A percentile compares a stretch with the other conserved stretches of the same genome.
These are phyloP conservation scores for Trichophyton mentagrophytes DNA, from an alignment of 2,329 filamentous ascomycete species.

Conservation along the genomic window DNA sequence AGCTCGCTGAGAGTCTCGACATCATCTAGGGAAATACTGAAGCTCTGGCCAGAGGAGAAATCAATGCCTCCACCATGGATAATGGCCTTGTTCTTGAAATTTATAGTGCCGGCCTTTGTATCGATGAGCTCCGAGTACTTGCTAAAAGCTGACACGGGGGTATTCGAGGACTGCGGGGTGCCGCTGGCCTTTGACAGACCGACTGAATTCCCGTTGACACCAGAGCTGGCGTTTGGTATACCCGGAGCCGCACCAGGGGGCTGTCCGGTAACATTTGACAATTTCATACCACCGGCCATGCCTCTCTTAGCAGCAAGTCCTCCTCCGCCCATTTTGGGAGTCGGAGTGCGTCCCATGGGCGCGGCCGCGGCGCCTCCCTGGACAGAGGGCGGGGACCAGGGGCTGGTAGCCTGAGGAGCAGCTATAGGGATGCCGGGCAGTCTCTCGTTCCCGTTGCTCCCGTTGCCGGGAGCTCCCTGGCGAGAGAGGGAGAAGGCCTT, in stretches of 20 bases:
- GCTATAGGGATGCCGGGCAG: neutral
- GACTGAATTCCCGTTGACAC: neutral
- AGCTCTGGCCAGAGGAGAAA: conserved; percentile 77
- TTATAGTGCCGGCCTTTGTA: conserved; percentile 78
- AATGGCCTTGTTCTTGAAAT: conserved; percentile 82
- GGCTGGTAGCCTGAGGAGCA: neutral
- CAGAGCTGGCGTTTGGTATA: neutral
- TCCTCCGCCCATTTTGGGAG: conserved; percentile 29
- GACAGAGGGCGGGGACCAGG: conserved; percentile 13
- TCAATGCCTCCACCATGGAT: conserved; percentile 84
- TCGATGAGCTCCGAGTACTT: conserved; percentile 76
- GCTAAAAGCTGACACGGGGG: conserved; percentile 37
- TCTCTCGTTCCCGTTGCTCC: neutral
- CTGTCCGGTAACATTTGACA: conserved; percentile 36
- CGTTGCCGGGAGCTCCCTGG: conserved; percentile 18
- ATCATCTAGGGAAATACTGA: conserved; percentile 90
- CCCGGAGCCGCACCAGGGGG: conserved; percentile 10
- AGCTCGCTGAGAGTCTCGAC: conserved; percentile 86
- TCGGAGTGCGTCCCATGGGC: conserved; percentile 11
- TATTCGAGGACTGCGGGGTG: conserved; percentile 7
- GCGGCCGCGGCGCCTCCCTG: neutral
- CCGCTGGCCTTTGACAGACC: neutral
- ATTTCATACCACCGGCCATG: conserved; percentile 35
- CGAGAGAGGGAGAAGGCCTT: conserved; percentile 55
- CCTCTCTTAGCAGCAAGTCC: conserved; percentile 36